Conservation (phyloP, 305 asterid species). For the Petunia hybrid region DNA sequence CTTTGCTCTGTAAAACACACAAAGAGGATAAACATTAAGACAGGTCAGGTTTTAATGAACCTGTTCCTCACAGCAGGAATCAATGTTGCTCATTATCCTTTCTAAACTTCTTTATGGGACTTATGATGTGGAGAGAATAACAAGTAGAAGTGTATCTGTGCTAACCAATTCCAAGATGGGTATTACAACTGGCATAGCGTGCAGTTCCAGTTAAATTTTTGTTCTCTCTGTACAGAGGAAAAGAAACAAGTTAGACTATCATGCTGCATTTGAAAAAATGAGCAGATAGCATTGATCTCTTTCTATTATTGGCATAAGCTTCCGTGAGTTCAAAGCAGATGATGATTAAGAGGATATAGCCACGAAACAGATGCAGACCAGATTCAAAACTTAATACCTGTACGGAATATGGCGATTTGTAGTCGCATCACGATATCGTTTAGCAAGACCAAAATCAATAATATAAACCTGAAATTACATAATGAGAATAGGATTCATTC, state of each 20-base stretch:
- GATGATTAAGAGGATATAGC: too few species aligned
- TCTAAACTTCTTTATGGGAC: not conserved
- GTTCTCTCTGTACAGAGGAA: conserved; percentile 66
- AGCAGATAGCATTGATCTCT: too few species aligned
- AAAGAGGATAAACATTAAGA: not conserved
- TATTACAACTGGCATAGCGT: conserved; percentile 98
- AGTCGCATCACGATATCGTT: conserved; percentile 85
- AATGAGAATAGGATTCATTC: conserved; percentile 32
- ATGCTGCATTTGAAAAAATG: not conserved
- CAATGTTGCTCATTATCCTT: not conserved
- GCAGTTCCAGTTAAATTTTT: conserved; percentile 97
- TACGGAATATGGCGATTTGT: conserved; percentile 91
- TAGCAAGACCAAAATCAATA: conserved; percentile 97
- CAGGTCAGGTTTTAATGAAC: not conserved
- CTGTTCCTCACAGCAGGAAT: not conserved
- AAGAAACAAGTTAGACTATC: not conserved
- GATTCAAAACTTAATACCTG: conserved; percentile 54
- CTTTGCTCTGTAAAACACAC: conserved; percentile 80
- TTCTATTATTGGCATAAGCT: too few species aligned
- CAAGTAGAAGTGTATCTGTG: conserved; percentile 25
- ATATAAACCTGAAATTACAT: conserved; percentile 69
- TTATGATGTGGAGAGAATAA: not conserved
- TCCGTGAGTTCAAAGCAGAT: too few species aligned
- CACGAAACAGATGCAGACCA: not conserved
- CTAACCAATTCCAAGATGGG: conserved; percentile 97